Conservation (phyloP, 2,329 filamentous ascomycete species). For the Triangularia setosa region DNA sequence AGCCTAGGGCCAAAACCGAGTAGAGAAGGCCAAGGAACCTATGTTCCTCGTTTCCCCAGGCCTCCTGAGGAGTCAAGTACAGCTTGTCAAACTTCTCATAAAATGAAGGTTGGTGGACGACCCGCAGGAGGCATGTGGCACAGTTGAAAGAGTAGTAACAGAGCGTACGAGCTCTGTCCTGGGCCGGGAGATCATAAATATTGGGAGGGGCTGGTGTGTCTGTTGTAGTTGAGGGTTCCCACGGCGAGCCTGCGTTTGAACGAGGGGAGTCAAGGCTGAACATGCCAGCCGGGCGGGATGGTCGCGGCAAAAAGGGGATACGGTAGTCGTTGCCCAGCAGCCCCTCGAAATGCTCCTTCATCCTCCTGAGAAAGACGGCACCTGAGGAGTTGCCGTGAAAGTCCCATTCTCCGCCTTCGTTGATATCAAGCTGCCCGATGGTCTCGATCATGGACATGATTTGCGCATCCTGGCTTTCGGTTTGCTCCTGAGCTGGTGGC, state of each 20-base stretch:
- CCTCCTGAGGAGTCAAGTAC: constrained; percentile 65
- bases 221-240: constrained; percentile 47
- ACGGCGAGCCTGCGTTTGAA: constrained; percentile 61
- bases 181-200: constrained; percentile 65
- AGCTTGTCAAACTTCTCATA: constrained; percentile 72
- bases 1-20: constrained; percentile 66
- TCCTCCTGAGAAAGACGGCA: constrained; percentile 77
- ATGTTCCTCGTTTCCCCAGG: constrained; percentile 60
- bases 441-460: constrained; percentile 94
- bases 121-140: constrained; percentile 58
- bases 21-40: constrained; percentile 69
- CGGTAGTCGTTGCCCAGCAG: constrained; percentile 64
- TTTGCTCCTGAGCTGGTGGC: constrained; percentile 20
- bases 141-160: constrained; percentile 55
- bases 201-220: constrained; percentile 26
- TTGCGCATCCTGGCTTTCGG: constrained; percentile 61
- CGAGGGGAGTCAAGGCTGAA: constrained; percentile 66
- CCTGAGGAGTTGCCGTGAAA: constrained; percentile 94
- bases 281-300: constrained; percentile 46
- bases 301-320: constrained; percentile 54
- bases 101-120: constrained; percentile 79
- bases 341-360: constrained; percentile 83
- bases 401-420: constrained; percentile 89
- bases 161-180: constrained; percentile 50
- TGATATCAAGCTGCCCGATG: constrained; percentile 84